phyloP scores from a whole-genome alignment of 208 protist genomes.

The Leishmania braziliensis region DNA sequence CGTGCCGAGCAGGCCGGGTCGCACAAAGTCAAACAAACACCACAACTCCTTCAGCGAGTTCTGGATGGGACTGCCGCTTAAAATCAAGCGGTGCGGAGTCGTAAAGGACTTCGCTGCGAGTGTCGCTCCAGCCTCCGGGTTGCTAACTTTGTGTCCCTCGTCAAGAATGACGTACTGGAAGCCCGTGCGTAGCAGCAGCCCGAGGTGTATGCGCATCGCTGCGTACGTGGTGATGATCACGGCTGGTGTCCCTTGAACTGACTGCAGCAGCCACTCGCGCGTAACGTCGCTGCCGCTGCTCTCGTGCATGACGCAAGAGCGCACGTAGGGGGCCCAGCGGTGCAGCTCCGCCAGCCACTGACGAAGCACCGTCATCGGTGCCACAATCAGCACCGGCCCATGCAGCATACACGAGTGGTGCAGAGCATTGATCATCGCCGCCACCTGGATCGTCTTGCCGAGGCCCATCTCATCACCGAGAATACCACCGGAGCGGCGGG shows the following conservation, averaged over 20 bases:
- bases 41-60: constrained; percentile 99
- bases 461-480: constrained; percentile 97
- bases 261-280: constrained; percentile 52
- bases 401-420: constrained; percentile 62
- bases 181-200: constrained; percentile 49
- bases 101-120: constrained; percentile 94
- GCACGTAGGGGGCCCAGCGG: constrained; percentile 90
- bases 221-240: constrained; percentile 96
- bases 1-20: constrained; percentile 94
- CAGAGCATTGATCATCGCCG: constrained; percentile 91
- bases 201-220: constrained; percentile 68
- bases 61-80: constrained; percentile 97
- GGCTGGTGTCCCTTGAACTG: constrained; percentile 51
- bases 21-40: constrained; percentile 99
- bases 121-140: constrained; percentile 96
- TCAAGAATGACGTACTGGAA: constrained; percentile 98
- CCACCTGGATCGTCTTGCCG: constrained; percentile 97
- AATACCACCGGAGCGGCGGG: constrained; percentile 91
- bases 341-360: constrained; percentile 96
- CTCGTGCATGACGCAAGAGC: constrained; percentile 88
- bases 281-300: constrained; percentile 45
- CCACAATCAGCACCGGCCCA: constrained; percentile 92
- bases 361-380: constrained; percentile 92
- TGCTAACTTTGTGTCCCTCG: constrained; percentile 97
- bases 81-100: constrained; percentile 94